phyloP scores from a whole-genome alignment of 2,329 filamentous ascomycete species.

The Hypoxylon rubiginosum region DNA sequence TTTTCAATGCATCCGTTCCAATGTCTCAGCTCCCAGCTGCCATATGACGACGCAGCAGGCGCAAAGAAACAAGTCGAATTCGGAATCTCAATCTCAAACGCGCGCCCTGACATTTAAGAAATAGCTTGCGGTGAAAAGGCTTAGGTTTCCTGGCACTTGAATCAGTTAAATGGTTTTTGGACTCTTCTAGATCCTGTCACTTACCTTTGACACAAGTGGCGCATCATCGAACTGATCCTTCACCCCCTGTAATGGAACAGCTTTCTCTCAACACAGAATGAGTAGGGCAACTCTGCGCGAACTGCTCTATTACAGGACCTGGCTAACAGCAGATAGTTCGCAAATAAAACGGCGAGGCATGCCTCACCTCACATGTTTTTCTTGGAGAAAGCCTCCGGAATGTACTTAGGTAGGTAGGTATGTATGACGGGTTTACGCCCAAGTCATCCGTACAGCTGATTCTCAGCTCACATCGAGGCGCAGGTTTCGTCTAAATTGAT shows the following conservation, averaged over 20 bases:
- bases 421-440: constrained; percentile 3
- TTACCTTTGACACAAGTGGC: not conserved
- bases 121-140: not conserved
- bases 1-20: not conserved
- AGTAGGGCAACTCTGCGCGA: constrained; percentile 4
- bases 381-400: constrained; percentile 5
- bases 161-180: constrained; percentile 15
- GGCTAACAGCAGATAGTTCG: not conserved
- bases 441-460: constrained; percentile 2
- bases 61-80: not conserved
- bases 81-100: constrained; percentile 1
- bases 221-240: constrained; percentile 26
- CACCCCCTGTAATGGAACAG: constrained; percentile 26
- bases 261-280: constrained; percentile 16
- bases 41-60: not conserved
- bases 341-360: constrained; percentile 3
- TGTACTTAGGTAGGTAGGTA: no score
- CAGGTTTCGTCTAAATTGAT: constrained; percentile 35
- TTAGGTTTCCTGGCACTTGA: constrained; percentile 10
- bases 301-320: constrained; percentile 11
- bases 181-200: constrained; percentile 13
- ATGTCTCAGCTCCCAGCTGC: not conserved
- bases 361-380: not conserved
- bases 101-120: not conserved
- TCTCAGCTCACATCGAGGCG: constrained; percentile 26